These are phyloP conservation scores for Ceratocystiopsis sp. DNA, from an alignment of 2,329 filamentous ascomycete species.

Conservation along the genomic window DNA sequence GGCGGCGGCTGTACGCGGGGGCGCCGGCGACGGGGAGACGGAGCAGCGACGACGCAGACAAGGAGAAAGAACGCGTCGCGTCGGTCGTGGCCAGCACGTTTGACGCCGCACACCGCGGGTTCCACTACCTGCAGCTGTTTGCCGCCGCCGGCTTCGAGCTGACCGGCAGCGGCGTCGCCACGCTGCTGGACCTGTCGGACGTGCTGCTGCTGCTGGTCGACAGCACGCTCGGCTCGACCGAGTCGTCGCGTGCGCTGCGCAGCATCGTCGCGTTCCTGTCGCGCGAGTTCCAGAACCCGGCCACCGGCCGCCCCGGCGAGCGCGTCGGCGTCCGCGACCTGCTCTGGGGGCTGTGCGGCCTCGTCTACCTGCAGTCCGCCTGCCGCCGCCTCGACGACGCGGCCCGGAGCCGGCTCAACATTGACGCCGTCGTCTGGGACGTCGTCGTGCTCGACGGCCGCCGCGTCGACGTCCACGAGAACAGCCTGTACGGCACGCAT, in stretches of 20 bases:
- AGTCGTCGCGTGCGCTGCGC: constrained; percentile 49
- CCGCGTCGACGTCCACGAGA: constrained; percentile 35
- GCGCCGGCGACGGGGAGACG: neutral
- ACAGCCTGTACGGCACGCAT: constrained; percentile 16
- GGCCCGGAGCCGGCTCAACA: constrained; percentile 27
- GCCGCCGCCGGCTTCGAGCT: constrained; percentile 9
- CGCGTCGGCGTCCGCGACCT: constrained; percentile 43
- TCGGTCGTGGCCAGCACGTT: constrained; percentile 26
- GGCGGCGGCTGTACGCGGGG: constrained; percentile 23
- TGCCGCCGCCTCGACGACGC: constrained; percentile 34
- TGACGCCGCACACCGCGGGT: constrained; percentile 7
- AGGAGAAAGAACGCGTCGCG: constrained; percentile 20
- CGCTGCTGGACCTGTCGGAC: constrained; percentile 30
- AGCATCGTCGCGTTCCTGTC: constrained; percentile 48
- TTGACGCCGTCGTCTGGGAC: constrained; percentile 48
- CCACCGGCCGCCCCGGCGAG: constrained; percentile 41
- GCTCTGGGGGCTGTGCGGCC: constrained; percentile 40
- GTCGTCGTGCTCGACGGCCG: constrained; percentile 44
- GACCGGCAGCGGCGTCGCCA: constrained; percentile 7
- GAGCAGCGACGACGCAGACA: constrained; percentile 2
- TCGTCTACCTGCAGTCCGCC: constrained; percentile 43
- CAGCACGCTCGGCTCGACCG: constrained; percentile 50
- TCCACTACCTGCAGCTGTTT: constrained; percentile 9
- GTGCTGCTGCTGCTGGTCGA: constrained; percentile 42
- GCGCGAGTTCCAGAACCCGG: constrained; percentile 46